phyloP scores from a whole-genome alignment of 108 stramenopile species.

The Pelagomonas calceolata region DNA sequence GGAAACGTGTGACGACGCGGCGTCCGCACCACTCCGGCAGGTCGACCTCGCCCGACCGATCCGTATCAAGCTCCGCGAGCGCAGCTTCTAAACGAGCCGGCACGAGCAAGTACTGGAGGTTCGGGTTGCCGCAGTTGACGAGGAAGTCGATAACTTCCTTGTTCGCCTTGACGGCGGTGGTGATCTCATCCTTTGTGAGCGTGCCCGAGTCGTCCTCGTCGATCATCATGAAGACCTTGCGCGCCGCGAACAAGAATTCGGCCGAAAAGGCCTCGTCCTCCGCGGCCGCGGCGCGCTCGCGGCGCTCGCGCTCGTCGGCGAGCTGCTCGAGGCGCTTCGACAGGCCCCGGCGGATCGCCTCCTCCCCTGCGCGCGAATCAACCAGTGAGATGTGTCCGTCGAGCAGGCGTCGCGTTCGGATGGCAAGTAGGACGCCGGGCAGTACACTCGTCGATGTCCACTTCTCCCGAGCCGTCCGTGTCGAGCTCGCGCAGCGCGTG shows the following conservation, averaged over 20 bases:
- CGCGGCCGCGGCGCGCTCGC: background rate
- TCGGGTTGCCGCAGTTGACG: background rate
- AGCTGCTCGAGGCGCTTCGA: background rate
- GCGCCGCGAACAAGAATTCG: background rate
- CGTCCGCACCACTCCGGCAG: background rate
- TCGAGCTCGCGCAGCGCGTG: background rate
- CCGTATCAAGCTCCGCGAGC: background rate
- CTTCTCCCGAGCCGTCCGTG: background rate
- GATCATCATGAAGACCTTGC: background rate
- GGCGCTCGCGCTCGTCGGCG: background rate
- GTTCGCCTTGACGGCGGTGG: background rate
- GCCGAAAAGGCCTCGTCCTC: background rate
- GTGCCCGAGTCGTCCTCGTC: background rate
- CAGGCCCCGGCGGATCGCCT: background rate
- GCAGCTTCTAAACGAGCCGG: background rate
- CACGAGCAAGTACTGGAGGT: background rate
- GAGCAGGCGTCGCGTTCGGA: too few relatives aligned
- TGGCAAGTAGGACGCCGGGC: too few relatives aligned
- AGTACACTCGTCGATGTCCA: background rate
- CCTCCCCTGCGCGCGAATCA: too few relatives aligned
- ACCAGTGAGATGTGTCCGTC: too few relatives aligned
- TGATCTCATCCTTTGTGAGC: background rate
- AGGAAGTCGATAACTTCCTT: background rate
- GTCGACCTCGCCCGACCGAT: background rate
- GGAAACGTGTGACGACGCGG: too few relatives aligned